Evolutionary conservation across 2,329 filamentous ascomycete genomes (phyloP).

Genomic region (Trichoderma sp.): DNA sequence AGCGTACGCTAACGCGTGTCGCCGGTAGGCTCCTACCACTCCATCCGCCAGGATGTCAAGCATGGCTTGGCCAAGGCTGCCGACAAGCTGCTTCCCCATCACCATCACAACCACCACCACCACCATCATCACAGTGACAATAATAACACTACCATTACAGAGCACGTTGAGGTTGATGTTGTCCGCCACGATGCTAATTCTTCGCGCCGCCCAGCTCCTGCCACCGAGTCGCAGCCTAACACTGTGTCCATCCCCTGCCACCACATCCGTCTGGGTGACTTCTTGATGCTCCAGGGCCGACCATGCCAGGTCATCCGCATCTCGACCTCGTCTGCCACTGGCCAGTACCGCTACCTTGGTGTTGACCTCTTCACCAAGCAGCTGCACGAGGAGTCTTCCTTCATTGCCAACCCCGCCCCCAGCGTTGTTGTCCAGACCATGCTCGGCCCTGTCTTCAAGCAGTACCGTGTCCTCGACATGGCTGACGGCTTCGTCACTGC

Average conservation of each 20-base stretch:
- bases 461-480: constrained; percentile 98
- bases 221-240: constrained; percentile 56
- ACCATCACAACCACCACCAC: constrained; percentile 47
- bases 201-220: constrained; percentile 26
- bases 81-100: constrained; percentile 52
- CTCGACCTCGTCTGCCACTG: constrained; percentile 94
- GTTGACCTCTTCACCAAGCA: constrained; percentile 99
- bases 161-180: constrained; percentile 50
- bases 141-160: constrained; percentile 33
- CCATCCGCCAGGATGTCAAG: constrained; percentile 45
- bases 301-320: constrained; percentile 99
- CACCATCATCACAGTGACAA: constrained; percentile 48
- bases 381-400: constrained; percentile 97
- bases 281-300: constrained; percentile 97
- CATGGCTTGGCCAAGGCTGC: constrained; percentile 54
- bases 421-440: constrained; percentile 99
- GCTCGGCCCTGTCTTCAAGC: constrained; percentile 99
- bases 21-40: constrained; percentile 55
- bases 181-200: constrained; percentile 30
- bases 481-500: constrained; percentile 82
- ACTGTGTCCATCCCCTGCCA: constrained; percentile 98
- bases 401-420: constrained; percentile 94
- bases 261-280: constrained; percentile 98
- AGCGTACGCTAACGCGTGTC: constrained; percentile 24
- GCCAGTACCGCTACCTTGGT: constrained; percentile 99